These are phyloP conservation scores for Ascomycota sp. DNA, from an alignment of 2,329 filamentous ascomycete genomes.

Conservation along the genomic window DNA sequence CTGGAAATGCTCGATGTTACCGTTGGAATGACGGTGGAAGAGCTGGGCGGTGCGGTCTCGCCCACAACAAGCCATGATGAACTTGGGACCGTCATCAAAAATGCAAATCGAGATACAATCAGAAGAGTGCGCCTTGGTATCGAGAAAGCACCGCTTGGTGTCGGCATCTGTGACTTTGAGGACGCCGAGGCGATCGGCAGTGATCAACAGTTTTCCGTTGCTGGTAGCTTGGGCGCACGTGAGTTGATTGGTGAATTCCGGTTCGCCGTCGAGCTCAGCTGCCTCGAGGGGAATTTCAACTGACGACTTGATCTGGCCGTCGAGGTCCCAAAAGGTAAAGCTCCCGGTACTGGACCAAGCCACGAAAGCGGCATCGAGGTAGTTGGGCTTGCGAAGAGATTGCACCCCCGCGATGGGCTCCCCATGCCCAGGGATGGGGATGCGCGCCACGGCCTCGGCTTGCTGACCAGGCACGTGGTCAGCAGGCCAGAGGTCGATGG, in stretches of 20 bases:
- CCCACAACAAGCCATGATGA: constrained; percentile 60
- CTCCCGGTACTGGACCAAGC: constrained; percentile 72
- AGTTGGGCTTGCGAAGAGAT: constrained; percentile 35
- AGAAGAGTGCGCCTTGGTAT: constrained; percentile 65
- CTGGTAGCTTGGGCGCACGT: constrained; percentile 36
- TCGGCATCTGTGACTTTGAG: constrained; percentile 44
- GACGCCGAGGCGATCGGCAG: constrained; percentile 71
- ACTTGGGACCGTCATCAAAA: constrained; percentile 34
- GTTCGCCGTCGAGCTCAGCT: constrained; percentile 22
- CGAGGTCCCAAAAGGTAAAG: constrained; percentile 60
- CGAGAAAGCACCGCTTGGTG: constrained; percentile 38
- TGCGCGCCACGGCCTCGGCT: constrained; percentile 18
- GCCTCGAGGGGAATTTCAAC: constrained; percentile 50
- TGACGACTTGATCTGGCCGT: constrained; percentile 44
- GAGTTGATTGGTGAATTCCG: constrained; percentile 34
- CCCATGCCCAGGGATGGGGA: constrained; percentile 38
- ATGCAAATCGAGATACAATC: constrained; percentile 69
- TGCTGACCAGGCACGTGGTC: constrained; percentile 20
- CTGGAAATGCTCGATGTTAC: constrained; percentile 56
- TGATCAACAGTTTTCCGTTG: constrained; percentile 45
- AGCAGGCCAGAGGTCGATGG: constrained; percentile 44
- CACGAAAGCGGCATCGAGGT: constrained; percentile 48
- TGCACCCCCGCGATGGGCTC: constrained; percentile 53
- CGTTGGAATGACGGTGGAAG: constrained; percentile 38
- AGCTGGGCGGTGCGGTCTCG: constrained; percentile 83